phyloP scores from a whole-genome alignment of 2,329 filamentous ascomycete genomes.

The Pyricularia sp. region DNA sequence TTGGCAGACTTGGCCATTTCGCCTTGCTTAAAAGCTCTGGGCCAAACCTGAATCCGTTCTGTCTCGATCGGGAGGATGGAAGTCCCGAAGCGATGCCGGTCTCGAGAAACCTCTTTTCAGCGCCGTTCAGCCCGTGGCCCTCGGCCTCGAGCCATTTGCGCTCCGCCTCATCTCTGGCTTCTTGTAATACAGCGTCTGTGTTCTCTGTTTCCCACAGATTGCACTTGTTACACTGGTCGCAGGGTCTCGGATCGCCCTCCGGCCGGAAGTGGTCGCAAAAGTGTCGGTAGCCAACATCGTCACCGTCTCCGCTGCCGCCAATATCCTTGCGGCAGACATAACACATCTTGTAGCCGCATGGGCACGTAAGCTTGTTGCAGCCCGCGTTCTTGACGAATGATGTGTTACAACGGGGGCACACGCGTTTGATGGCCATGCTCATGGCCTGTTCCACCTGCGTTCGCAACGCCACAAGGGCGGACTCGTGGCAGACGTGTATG shows the following conservation, averaged over 20 bases:
- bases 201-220: constrained; percentile 74
- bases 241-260: constrained; percentile 61
- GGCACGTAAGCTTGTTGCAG: constrained; percentile 94
- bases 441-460: constrained; percentile 89
- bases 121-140: constrained; percentile 43
- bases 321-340: constrained; percentile 85
- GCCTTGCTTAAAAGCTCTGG: constrained; percentile 2
- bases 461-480: constrained; percentile 69
- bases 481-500: constrained; percentile 84
- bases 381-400: constrained; percentile 88
- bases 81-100: constrained; percentile 32
- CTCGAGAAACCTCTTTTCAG: constrained; percentile 47
- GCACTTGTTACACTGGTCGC: constrained; percentile 70
- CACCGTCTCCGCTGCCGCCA: constrained; percentile 32
- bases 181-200: constrained; percentile 55
- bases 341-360: constrained; percentile 96
- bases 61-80: constrained; percentile 4
- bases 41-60: constrained; percentile 17
- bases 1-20: constrained; percentile 26
- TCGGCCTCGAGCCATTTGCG: constrained; percentile 60
- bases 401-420: constrained; percentile 84
- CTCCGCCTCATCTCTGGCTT: constrained; percentile 64
- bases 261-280: constrained; percentile 95
- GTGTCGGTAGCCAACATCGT: constrained; percentile 72
- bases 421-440: constrained; percentile 88